A percentile compares a stretch with the other conserved stretches of the same genome.
Evolutionary conservation across 306 rosid genomes (phyloP).

Genomic region (Quercus agrifolia): DNA sequence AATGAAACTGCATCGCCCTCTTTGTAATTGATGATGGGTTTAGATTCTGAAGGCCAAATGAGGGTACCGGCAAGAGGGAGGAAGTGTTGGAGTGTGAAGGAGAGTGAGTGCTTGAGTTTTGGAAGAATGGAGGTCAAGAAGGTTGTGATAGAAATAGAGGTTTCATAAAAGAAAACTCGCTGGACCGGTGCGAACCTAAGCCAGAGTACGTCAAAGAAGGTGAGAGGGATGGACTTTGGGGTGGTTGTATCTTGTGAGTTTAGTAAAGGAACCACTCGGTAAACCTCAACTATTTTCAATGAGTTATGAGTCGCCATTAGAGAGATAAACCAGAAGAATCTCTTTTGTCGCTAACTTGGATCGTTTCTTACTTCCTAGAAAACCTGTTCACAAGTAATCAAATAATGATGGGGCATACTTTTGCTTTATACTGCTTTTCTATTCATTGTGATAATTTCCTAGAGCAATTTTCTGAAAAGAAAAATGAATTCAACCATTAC

Average conservation of each 20-base stretch:
- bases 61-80: slow-evolving; percentile 22
- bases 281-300: slow-evolving; percentile 10
- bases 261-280: slow-evolving; percentile 3
- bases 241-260: not conserved
- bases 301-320: not conserved
- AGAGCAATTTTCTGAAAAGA: too few species aligned
- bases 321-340: not conserved
- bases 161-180: slow-evolving; percentile 19
- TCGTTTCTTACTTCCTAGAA: too few species aligned
- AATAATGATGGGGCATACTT: too few species aligned
- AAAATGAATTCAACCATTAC: too few species aligned
- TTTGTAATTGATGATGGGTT: slow-evolving; percentile 12
- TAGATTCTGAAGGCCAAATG: slow-evolving; percentile 17
- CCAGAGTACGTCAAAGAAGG: slow-evolving; percentile 28
- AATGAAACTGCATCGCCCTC: slow-evolving; percentile 24
- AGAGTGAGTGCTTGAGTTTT: slow-evolving; percentile 24
- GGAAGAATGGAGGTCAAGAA: slow-evolving; percentile 3
- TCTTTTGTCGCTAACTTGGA: too few species aligned
- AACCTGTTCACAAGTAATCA: too few species aligned
- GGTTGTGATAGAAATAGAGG: not conserved
- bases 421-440: too few species aligned
- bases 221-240: slow-evolving; percentile 16
- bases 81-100: slow-evolving; percentile 23
- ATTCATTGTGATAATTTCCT: too few species aligned
- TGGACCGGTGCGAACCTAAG: slow-evolving; percentile 23